Evolutionary conservation across 306 rosid species (phyloP).

Genomic region (Oxytropis ochrocephala): DNA sequence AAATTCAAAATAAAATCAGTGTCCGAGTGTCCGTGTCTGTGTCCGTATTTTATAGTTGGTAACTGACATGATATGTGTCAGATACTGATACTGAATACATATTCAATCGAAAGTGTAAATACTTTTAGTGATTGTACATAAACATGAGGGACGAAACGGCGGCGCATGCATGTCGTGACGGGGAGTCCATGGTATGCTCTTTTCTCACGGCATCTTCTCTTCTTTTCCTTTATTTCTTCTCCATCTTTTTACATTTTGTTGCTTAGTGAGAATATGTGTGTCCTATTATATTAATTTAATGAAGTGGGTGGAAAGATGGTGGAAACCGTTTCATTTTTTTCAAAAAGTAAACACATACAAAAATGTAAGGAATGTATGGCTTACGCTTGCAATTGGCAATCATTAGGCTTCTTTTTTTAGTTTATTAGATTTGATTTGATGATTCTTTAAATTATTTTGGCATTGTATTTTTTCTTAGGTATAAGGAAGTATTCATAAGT

Average conservation of each 20-base stretch:
- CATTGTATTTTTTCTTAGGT: background rate
- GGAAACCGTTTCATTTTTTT: conserved; percentile 14
- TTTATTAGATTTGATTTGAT: no score
- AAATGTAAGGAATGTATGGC: background rate
- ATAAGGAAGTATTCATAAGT: no score
- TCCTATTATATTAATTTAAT: background rate
- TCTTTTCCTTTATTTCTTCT: background rate
- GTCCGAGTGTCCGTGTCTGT: no score
- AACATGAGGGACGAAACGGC: background rate
- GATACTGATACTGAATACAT: no score
- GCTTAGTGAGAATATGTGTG: background rate
- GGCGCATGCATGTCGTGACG: conserved; percentile 15
- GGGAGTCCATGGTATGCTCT: conserved; percentile 5
- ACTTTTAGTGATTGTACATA: no score
- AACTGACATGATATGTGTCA: no score
- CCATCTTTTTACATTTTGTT: background rate
- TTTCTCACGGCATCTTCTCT: conserved; percentile 11
- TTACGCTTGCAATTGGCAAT: background rate
- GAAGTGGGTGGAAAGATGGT: conserved; percentile 16
- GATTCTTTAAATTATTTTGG: background rate
- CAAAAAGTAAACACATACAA: background rate
- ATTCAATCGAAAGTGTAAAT: no score
- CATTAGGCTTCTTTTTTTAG: background rate
- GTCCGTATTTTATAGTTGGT: no score
- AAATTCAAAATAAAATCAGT: no score